phyloP scores from a whole-genome alignment of 257 asterid species.

The Solanum sejunctum region DNA sequence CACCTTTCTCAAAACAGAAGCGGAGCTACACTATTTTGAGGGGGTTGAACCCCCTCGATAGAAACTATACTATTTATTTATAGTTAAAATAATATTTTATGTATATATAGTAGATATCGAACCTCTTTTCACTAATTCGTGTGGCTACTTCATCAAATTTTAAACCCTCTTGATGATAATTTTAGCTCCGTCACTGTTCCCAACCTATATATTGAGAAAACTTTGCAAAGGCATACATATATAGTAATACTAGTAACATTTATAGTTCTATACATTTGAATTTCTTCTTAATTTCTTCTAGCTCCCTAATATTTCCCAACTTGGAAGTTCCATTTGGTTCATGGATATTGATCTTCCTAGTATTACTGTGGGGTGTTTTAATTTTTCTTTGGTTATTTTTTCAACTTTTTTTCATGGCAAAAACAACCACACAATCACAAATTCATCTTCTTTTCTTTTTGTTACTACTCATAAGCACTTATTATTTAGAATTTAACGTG shows the following conservation, averaged over 20 bases:
- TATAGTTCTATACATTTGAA: not conserved
- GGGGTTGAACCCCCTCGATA: no score
- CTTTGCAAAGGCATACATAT: not conserved
- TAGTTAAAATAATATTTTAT: no score
- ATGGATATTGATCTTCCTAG: conserved; percentile 1
- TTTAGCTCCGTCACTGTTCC: not conserved
- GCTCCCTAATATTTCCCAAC: not conserved
- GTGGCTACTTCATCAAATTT: no score
- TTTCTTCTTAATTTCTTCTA: not conserved
- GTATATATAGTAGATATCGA: no score
- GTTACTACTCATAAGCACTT: not conserved
- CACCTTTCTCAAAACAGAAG: no score
- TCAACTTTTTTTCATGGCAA: not conserved
- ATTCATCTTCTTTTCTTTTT: not conserved
- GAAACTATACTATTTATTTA: no score
- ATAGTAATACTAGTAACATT: not conserved
- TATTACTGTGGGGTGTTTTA: not conserved
- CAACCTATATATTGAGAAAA: not conserved
- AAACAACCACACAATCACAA: not conserved
- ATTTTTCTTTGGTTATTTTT: not conserved
- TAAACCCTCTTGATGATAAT: no score
- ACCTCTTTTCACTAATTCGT: no score
- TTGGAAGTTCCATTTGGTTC: not conserved
- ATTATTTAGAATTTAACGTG: not conserved
- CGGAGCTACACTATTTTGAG: no score